Conservation (phyloP, 352 stramenopile genomes). For the Pythium aquatile region DNA sequence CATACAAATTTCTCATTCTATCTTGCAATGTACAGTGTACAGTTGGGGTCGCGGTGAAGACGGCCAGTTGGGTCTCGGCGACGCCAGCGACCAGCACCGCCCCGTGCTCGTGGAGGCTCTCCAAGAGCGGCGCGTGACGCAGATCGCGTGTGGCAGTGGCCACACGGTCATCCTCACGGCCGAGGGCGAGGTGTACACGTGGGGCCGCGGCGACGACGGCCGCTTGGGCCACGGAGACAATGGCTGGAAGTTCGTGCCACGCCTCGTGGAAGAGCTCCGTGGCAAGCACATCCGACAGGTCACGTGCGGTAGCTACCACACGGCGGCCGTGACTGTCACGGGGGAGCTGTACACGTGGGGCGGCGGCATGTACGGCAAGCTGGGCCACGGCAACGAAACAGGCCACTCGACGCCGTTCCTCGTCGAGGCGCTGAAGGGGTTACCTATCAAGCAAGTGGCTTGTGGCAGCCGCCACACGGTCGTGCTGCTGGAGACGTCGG, state of each 20-base stretch:
- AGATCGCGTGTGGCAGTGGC: slow-evolving; percentile 87
- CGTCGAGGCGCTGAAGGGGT: slow-evolving; percentile 92
- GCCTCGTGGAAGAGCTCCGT: slow-evolving; percentile 88
- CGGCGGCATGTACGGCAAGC: slow-evolving; percentile 95
- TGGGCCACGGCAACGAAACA: slow-evolving; percentile 92
- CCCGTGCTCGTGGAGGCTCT: slow-evolving; percentile 83
- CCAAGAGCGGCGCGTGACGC: slow-evolving; percentile 76
- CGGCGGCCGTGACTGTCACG: slow-evolving; percentile 92
- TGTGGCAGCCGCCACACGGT: slow-evolving; percentile 95
- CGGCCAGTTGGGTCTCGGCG: slow-evolving; percentile 79
- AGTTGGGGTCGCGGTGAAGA: slow-evolving; percentile 89
- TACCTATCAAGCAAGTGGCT: slow-evolving; percentile 90
- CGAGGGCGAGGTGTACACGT: slow-evolving; percentile 88
- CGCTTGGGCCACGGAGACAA: slow-evolving; percentile 92
- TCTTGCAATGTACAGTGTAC: slow-evolving; percentile 53
- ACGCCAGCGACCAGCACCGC: slow-evolving; percentile 86
- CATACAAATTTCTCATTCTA: background rate
- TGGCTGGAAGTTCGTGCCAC: slow-evolving; percentile 97
- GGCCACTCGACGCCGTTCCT: slow-evolving; percentile 92
- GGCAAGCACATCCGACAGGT: slow-evolving; percentile 91
- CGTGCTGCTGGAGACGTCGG: slow-evolving; percentile 83
- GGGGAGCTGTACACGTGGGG: slow-evolving; percentile 94
- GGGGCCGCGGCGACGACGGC: slow-evolving; percentile 87
- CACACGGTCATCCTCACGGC: slow-evolving; percentile 90
- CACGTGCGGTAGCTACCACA: slow-evolving; percentile 96